Base-by-base conservation (phyloP, 192 early-diverging fungal genomes). In the Haplosporangium gracile region DNA sequence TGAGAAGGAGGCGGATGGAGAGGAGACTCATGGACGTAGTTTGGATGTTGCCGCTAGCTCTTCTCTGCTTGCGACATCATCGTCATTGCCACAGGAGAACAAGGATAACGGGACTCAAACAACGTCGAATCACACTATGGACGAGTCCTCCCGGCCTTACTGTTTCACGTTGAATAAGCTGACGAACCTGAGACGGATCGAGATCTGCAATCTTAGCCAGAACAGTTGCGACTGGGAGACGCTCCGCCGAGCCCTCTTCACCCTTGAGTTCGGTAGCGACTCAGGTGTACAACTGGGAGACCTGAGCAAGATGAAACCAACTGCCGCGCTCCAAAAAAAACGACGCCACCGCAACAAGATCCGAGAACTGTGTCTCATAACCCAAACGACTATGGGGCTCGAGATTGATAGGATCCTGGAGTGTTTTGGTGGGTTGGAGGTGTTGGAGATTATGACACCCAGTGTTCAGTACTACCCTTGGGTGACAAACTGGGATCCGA, bases 121-220 rank as follows among this genome's bases (percentile, higher is more conserved):
- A 60, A n/a, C 4, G 10, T 26, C 57, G 9, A n/a, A 29, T 8
- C 38, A 70, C 7, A 70, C 34, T 34, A 16, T 38, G 38, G 22
- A 39, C 70, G 40, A 13, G 24, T 39, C 70, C 20, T 34, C 36
- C 24, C 60, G 65, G 24, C 80, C 80, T 9, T 81, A 81, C 55
- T 81, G 73, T 32, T 75, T 81, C 74, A 75, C 72, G 1, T 70
- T 75, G 60, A 69, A 81, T 38, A 81, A 81, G 32, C 68, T 81
- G 26, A 75, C 74, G 9, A 68, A 81, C 11, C 39, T 81, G 70
- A 45, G 68, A 13, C 80, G 74, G 8, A 22, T 81, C 15, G 80
- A 81, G 43, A 63, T 81, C 6, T 81, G 39, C 32, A 18, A 38
- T 22, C n/a, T 81, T 18, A 75, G 45, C n/a, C 49, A 75, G 18